These are phyloP conservation scores for Amaranthus hypochondriacus DNA, from an alignment of 148 eudicot genomes.

Conservation along the genomic window DNA sequence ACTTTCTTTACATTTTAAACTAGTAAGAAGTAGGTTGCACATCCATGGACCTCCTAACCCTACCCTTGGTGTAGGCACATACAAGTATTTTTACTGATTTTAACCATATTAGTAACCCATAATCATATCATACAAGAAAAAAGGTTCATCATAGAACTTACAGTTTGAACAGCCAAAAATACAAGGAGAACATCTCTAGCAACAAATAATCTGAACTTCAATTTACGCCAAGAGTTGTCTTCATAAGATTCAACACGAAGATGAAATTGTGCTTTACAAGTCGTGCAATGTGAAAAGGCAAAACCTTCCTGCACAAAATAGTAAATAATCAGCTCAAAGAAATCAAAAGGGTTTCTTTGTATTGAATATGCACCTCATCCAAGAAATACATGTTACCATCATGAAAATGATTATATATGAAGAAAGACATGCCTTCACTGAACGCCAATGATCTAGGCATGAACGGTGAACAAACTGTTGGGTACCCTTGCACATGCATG, in stretches of 20 bases:
- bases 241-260: conserved; percentile 56
- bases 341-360: background rate
- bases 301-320: conserved; percentile 64
- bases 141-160: conserved; percentile 34
- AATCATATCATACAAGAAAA: background rate
- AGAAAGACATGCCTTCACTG: conserved; percentile 58
- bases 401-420: background rate
- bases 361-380: background rate
- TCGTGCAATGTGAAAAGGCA: conserved; percentile 96
- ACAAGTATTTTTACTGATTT: background rate
- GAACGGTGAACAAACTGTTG: conserved; percentile 91
- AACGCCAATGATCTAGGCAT: conserved; percentile 98
- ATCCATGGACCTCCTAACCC: background rate
- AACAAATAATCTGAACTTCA: conserved; percentile 82
- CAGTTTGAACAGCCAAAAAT: conserved; percentile 80
- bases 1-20: no score
- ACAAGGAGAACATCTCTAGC: conserved; percentile 85
- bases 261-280: conserved; percentile 94
- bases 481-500: conserved; percentile 98
- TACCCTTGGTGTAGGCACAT: background rate
- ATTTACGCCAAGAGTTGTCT: conserved; percentile 77
- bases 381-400: background rate
- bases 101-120: background rate
- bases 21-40: background rate
- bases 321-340: conserved; percentile 6